phyloP scores from a whole-genome alignment of 352 stramenopile species.

The Phytophthora nicotianae region DNA sequence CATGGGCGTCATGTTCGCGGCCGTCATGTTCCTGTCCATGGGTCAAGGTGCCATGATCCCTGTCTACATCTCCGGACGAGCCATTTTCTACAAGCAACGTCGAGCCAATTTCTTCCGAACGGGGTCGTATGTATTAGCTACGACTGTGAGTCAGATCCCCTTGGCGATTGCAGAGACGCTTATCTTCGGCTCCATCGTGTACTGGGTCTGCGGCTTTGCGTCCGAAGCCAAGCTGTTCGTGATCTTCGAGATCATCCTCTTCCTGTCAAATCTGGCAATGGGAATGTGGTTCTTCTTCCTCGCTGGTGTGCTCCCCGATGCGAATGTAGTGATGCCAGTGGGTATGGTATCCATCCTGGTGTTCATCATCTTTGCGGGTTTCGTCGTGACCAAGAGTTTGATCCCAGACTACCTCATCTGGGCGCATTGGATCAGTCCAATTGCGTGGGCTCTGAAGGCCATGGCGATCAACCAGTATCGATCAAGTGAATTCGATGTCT shows the following conservation, averaged over 20 bases:
- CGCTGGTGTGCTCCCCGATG: constrained; percentile 11
- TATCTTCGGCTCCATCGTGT: constrained; percentile 19
- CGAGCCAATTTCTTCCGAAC: constrained; percentile 20
- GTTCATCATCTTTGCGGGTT: constrained; percentile 41
- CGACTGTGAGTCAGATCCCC: constrained; percentile 18
- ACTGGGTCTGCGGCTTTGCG: constrained; percentile 19
- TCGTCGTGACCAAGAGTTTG: constrained; percentile 20
- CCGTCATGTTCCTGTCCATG: constrained; percentile 23
- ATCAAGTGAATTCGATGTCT: constrained; percentile 24
- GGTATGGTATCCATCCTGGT: constrained; percentile 22
- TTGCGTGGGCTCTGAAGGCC: constrained; percentile 40
- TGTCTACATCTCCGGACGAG: constrained; percentile 20
- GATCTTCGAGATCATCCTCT: constrained; percentile 20
- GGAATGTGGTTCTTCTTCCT: constrained; percentile 21
- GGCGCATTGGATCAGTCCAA: constrained; percentile 54
- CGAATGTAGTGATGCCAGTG: constrained; percentile 15
- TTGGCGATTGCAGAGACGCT: constrained; percentile 19
- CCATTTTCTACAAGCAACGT: constrained; percentile 23
- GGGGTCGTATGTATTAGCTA: constrained; percentile 13
- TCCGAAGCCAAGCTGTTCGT: constrained; percentile 15
- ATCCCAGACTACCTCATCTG: constrained; percentile 47
- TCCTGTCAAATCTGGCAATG: constrained; percentile 16
- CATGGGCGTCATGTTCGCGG: constrained; percentile 22
- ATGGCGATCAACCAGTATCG: constrained; percentile 44
- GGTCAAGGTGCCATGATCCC: constrained; percentile 20